phyloP scores from a whole-genome alignment of 116 monocot genomes.

The Phalaenopsis hybrid region DNA sequence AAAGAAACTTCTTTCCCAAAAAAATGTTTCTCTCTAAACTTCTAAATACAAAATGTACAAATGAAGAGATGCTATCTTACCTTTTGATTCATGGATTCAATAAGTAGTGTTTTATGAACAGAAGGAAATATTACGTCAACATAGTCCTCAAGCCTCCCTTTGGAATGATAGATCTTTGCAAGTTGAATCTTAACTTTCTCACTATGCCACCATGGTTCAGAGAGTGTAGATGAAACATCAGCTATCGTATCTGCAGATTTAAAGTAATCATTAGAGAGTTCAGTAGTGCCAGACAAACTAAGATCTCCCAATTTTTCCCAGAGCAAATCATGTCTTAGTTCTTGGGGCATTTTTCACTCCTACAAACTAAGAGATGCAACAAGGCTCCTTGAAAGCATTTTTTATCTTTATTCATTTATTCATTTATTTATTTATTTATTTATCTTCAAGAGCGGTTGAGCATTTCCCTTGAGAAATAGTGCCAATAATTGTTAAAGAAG shows the following conservation, averaged over 20 bases:
- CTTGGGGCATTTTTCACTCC: not conserved
- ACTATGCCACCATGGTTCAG: conserved; percentile 67
- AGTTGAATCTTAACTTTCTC: conserved; percentile 75
- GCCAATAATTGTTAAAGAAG: not conserved
- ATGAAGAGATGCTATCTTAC: conserved; percentile 19
- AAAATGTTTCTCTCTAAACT: not conserved
- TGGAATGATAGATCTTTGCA: conserved; percentile 69
- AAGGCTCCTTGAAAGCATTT: not conserved
- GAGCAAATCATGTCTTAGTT: not conserved
- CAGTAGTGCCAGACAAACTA: not conserved
- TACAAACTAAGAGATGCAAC: not conserved
- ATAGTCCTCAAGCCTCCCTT: conserved; percentile 72
- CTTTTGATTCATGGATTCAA: conserved; percentile 67
- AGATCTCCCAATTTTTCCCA: not conserved
- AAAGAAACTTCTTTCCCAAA: not conserved
- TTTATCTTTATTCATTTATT: not conserved
- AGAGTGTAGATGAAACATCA: conserved; percentile 4
- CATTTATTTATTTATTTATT: not conserved
- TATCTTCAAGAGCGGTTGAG: not conserved
- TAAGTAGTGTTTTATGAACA: conserved; percentile 55
- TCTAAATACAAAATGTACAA: not conserved
- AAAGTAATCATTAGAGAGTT: not conserved
- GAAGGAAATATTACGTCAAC: conserved; percentile 50
- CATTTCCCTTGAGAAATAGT: not conserved
- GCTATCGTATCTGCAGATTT: conserved; percentile 18